Evolutionary conservation across 1,284 basidiomycete species (phyloP).

Genomic region (Moniliophthora roreri): DNA sequence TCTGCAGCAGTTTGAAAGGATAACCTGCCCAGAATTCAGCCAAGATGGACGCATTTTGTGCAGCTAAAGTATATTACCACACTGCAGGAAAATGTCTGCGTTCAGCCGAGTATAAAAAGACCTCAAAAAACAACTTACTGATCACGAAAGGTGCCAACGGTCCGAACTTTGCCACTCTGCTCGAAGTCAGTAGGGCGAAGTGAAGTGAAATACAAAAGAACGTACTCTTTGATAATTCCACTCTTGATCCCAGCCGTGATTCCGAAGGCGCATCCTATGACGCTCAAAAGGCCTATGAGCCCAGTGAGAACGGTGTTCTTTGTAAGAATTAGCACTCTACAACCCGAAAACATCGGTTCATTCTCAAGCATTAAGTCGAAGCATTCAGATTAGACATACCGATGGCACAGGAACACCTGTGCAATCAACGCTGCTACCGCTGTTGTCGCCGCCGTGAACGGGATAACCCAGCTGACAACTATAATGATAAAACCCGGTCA

Average conservation of each 20-base stretch:
- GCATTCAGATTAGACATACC: not conserved
- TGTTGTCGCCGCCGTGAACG: conserved; percentile 9
- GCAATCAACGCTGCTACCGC: conserved; percentile 6
- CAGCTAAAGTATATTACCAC: no score
- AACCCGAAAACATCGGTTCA: not conserved
- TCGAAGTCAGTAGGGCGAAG: not conserved
- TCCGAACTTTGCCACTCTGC: conserved; percentile 6
- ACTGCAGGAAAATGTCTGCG: no score
- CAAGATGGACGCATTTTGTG: no score
- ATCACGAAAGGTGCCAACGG: conserved; percentile 9
- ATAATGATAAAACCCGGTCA: not conserved
- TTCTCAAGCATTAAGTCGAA: no score
- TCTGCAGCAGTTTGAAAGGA: conserved; percentile 39
- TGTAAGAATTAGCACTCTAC: conserved; percentile 35
- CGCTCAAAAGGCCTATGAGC: conserved; percentile 31
- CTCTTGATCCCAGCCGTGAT: conserved; percentile 34
- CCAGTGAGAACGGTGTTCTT: conserved; percentile 31
- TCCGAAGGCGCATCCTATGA: conserved; percentile 36
- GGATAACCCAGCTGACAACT: conserved; percentile 8
- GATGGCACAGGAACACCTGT: conserved; percentile 5
- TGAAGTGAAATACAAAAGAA: conserved; percentile 24
- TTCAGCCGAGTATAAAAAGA: not conserved
- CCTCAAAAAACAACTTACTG: not conserved
- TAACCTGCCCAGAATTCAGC: conserved; percentile 33
- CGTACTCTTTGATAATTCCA: conserved; percentile 37